phyloP scores from a whole-genome alignment of 2,329 filamentous ascomycete species.

The Westerdykella ornata region DNA sequence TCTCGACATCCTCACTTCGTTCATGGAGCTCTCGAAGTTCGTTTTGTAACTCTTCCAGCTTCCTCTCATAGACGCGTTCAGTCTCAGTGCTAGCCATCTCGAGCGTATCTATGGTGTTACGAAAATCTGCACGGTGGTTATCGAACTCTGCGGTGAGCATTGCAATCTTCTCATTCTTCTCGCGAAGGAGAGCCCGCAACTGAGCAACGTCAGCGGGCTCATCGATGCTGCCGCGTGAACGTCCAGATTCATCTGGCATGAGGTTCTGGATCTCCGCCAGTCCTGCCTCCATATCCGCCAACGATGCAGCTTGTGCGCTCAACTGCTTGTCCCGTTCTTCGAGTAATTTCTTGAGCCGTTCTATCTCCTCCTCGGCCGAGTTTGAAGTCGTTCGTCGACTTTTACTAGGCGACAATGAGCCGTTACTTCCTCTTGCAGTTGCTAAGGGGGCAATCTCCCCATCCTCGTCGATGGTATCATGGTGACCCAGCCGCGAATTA shows the following conservation, averaged over 20 bases:
- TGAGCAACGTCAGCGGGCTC: slow-evolving; percentile 61
- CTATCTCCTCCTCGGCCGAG: slow-evolving; percentile 58
- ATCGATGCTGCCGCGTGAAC: slow-evolving; percentile 42
- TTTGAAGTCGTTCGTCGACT: slow-evolving; percentile 29
- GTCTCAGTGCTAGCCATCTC: slow-evolving; percentile 95
- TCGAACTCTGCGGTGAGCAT: slow-evolving; percentile 93
- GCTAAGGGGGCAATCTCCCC: slow-evolving; percentile 45
- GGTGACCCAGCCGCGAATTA: slow-evolving; percentile 42
- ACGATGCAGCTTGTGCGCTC: slow-evolving; percentile 74
- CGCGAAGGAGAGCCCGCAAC: slow-evolving; percentile 72
- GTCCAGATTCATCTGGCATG: slow-evolving; percentile 51
- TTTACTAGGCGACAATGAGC: slow-evolving; percentile 46
- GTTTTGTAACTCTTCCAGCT: slow-evolving; percentile 76
- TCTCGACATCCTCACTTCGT: slow-evolving; percentile 80
- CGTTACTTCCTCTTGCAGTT: slow-evolving; percentile 46
- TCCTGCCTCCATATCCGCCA: slow-evolving; percentile 85
- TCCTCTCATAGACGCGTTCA: slow-evolving; percentile 89
- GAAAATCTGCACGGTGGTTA: slow-evolving; percentile 86
- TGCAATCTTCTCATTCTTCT: slow-evolving; percentile 95
- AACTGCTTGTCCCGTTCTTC: slow-evolving; percentile 80
- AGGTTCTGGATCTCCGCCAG: slow-evolving; percentile 73
- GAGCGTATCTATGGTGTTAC: slow-evolving; percentile 92
- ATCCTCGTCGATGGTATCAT: slow-evolving; percentile 39
- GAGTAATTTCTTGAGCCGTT: slow-evolving; percentile 64
- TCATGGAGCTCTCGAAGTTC: slow-evolving; percentile 79